Evolutionary conservation across 768 basidiomycete species (phyloP).

Genomic region (Podaxis carcinomalis): DNA sequence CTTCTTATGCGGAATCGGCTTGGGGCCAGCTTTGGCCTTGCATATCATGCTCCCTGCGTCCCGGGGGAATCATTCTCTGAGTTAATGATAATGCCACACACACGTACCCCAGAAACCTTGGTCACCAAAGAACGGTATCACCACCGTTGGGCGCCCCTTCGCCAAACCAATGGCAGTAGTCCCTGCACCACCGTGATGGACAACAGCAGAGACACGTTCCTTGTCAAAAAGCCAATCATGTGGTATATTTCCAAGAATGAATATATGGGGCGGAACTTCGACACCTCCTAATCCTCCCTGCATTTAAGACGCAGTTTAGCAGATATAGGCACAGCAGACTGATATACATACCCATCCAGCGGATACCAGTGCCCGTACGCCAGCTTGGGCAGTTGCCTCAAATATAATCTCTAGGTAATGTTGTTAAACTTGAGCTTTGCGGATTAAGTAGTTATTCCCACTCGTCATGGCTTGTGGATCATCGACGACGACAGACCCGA

Average conservation of each 20-base stretch:
- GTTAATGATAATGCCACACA: slow-evolving; percentile 17
- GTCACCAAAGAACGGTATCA: slow-evolving; percentile 67
- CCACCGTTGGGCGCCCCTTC: slow-evolving; percentile 55
- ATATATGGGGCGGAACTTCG: slow-evolving; percentile 47
- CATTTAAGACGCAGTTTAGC: neutral
- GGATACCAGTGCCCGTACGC: slow-evolving; percentile 57
- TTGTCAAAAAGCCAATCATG: slow-evolving; percentile 68
- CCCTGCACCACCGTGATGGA: slow-evolving; percentile 65
- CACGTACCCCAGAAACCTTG: slow-evolving; percentile 50
- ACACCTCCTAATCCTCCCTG: slow-evolving; percentile 53
- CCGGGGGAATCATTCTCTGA: slow-evolving; percentile 13
- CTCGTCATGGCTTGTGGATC: slow-evolving; percentile 50
- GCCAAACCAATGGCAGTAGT: slow-evolving; percentile 61
- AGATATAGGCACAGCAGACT: neutral
- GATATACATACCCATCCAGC: slow-evolving; percentile 50
- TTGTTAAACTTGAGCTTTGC: neutral
- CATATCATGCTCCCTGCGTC: slow-evolving; percentile 55
- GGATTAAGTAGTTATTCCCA: slow-evolving; percentile 17
- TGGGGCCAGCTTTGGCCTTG: slow-evolving; percentile 57
- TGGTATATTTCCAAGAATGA: slow-evolving; percentile 63
- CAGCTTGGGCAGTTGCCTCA: slow-evolving; percentile 49
- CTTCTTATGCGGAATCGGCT: slow-evolving; percentile 51
- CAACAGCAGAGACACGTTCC: slow-evolving; percentile 50
- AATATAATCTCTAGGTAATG: slow-evolving; percentile 45
- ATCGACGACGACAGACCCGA: slow-evolving; percentile 58